Evolutionary conservation across 2,329 filamentous ascomycete genomes (phyloP), one percentile per base, ranked within the genome.

Genomic region (Fusarium newnesense): DNA sequence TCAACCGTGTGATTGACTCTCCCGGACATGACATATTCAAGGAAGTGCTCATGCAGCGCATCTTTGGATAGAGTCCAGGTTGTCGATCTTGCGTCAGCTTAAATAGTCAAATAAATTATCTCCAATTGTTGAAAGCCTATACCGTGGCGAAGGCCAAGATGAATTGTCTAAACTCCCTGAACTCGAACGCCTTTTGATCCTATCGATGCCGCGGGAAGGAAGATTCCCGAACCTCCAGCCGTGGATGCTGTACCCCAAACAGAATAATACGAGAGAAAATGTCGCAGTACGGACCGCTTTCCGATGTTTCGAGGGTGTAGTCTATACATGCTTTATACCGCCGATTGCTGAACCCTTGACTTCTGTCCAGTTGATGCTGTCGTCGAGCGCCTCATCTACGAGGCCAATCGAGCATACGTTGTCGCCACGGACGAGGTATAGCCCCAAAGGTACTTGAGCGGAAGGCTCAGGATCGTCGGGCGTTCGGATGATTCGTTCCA

Each of bases 401-500:
- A 97, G 86, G 5, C 96, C 96, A 65, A 96, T 93, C 21, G 97
- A 88, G 70, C 95, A 95, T 53, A 99, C 96, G 79, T 97, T 98
- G 81, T 99, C 96, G 59, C 96, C 96, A 68, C 96, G 90, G 64
- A 99, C 93, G 65, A 99, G 88, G 81, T 98, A 98, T 10, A 98
- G 84, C 4, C 96, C 96, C 70, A 98, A 90, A 9, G 93, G 91
- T 24, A 96, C 91, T 80, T 96, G 91, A 66, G 91, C 90, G 47
- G 93, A 97, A 2, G 92, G 89, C 76, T 97, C 94, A 44, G 90
- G 88, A 79, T 97, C 94, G 79, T 98, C 95, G 47, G 89, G 88
- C 3, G 93, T 92, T 72, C 94, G 93, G 77, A 99, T 97, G 71
- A 98, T 93, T 75, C 96, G 93, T 83, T 99, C 96, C 70, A 95